Percentiles rank a stretch among this genome's conserved stretches.
These are phyloP conservation scores for Byssochlamys sp. DNA, from an alignment of 2,329 filamentous ascomycete species.

Conservation along the genomic window DNA sequence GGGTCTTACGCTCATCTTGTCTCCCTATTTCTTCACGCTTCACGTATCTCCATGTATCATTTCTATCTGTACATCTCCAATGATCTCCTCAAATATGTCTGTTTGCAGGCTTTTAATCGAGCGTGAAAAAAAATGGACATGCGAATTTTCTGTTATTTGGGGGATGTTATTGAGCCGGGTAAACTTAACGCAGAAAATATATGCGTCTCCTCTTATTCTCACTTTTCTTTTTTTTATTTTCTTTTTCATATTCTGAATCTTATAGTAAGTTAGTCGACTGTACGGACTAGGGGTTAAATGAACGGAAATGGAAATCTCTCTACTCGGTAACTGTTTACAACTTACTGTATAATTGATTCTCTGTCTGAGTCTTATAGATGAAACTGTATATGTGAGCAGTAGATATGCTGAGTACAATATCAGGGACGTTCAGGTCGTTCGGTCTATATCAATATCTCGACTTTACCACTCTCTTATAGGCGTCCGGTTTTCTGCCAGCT, in stretches of 20 bases:
- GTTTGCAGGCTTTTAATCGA: not conserved
- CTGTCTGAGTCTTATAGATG: too few species aligned
- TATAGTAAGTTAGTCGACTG: not conserved
- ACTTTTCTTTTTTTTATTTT: too few species aligned
- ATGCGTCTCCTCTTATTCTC: not conserved
- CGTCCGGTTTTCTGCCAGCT: too few species aligned
- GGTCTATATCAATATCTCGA: too few species aligned
- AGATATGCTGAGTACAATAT: too few species aligned
- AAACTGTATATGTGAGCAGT: too few species aligned
- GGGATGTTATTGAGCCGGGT: not conserved
- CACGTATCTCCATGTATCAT: not conserved
- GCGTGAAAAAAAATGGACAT: not conserved
- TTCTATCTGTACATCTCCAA: not conserved
- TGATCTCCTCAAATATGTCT: not conserved
- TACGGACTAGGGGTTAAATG: not conserved
- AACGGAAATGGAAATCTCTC: too few species aligned
- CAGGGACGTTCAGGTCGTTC: too few species aligned
- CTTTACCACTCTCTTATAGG: too few species aligned
- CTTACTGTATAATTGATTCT: too few species aligned
- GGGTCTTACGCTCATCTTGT: conserved; percentile 5
- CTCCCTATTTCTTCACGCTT: not conserved
- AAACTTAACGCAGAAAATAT: not conserved
- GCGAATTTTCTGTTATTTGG: not conserved
- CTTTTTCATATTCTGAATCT: not conserved
- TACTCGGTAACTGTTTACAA: too few species aligned